Evolutionary conservation across 257 asterid genomes (phyloP).

Genomic region (Cruciata laevipes): DNA sequence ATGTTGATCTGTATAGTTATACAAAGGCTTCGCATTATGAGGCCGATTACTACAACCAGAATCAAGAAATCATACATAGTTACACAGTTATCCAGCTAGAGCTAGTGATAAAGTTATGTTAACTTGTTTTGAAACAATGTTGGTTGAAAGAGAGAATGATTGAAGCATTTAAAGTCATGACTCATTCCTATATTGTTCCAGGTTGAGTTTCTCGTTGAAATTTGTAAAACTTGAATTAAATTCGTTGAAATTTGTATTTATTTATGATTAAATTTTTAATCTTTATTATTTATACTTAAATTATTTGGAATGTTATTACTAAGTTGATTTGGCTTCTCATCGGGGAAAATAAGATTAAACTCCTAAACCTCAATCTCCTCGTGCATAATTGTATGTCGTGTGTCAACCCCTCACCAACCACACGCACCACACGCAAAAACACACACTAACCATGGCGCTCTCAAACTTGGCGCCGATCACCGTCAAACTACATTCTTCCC

Average conservation of each 20-base stretch:
- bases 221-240: no score
- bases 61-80: neutral
- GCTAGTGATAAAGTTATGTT: neutral
- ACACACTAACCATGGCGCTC: constrained; percentile 30
- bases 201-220: no score
- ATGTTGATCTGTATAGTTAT: neutral
- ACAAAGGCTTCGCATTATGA: neutral
- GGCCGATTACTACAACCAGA: neutral
- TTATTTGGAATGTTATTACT: no score
- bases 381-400: neutral
- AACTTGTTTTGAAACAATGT: neutral
- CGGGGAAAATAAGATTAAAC: no score
- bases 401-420: neutral
- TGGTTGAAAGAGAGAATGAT: neutral
- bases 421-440: neutral
- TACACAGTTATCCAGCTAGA: neutral
- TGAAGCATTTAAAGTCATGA: neutral
- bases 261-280: no score
- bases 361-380: no score
- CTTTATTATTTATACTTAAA: no score
- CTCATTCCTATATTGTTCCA: no score
- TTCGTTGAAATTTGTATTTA: no score
- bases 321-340: no score
- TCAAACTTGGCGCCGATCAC: constrained; percentile 26
- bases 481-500: constrained; percentile 9